A percentile compares a stretch with the other conserved stretches of the same genome.
phyloP scores from a whole-genome alignment of 352 stramenopile species.

The Phytophthora pistaciae region DNA sequence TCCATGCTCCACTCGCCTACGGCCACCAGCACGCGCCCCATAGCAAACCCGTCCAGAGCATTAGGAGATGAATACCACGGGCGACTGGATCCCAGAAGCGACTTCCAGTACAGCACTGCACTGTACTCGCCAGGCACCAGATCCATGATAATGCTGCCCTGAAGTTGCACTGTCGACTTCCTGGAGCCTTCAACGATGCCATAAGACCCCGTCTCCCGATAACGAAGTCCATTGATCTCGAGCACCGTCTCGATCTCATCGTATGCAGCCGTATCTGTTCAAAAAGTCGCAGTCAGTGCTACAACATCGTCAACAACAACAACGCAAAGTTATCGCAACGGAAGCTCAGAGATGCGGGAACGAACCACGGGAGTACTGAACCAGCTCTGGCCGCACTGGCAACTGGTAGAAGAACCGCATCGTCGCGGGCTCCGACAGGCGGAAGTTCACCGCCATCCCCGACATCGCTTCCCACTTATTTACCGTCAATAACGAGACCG shows the following conservation, averaged over 20 bases:
- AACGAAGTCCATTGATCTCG: conserved; percentile 70
- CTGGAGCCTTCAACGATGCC: conserved; percentile 56
- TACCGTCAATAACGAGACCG: conserved; percentile 47
- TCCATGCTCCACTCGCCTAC: conserved; percentile 58
- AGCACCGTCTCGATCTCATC: conserved; percentile 75
- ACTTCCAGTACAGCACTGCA: conserved; percentile 68
- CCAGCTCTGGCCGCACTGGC: conserved; percentile 62
- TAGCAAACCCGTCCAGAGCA: conserved; percentile 75
- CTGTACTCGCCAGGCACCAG: conserved; percentile 74
- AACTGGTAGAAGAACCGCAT: conserved; percentile 83
- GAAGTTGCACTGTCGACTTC: conserved; percentile 65
- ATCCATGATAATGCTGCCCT: conserved; percentile 72
- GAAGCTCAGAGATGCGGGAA: conserved; percentile 9
- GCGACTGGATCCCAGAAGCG: conserved; percentile 52
- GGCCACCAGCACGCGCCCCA: conserved; percentile 65
- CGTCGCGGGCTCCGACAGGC: conserved; percentile 50
- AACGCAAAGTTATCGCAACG: not conserved
- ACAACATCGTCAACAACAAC: not conserved
- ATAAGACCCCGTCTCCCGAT: conserved; percentile 79
- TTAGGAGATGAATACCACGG: conserved; percentile 70
- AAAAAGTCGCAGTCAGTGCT: conserved; percentile 14
- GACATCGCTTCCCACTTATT: conserved; percentile 64
- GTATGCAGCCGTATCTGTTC: conserved; percentile 52
- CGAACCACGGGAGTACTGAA: conserved; percentile 64
- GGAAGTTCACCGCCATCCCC: conserved; percentile 66